phyloP scores from a whole-genome alignment of 495 filamentous ascomycete genomes.

The Aspergillus homomorphus region DNA sequence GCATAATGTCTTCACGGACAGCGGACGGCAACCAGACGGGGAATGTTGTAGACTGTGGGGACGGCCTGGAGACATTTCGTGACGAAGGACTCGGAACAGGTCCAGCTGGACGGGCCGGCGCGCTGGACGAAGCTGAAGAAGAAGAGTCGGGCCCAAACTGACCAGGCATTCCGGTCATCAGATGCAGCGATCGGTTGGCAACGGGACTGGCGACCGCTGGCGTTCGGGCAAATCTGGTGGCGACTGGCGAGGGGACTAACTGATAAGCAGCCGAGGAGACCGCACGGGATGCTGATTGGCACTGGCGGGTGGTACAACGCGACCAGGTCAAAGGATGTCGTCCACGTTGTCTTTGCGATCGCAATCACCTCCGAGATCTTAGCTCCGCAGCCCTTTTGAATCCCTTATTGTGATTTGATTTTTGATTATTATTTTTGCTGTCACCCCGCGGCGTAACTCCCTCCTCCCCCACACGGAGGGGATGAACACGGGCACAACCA shows the following conservation, averaged over 20 bases:
- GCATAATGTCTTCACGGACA: conserved; percentile 4
- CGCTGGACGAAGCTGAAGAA: conserved; percentile 11
- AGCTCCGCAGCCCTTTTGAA: conserved; percentile 20
- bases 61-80: conserved; percentile 12
- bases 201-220: conserved; percentile 6
- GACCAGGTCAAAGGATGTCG: conserved; percentile 6
- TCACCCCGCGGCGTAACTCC: background rate
- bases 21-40: conserved; percentile 5
- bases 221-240: conserved; percentile 14
- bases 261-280: conserved; percentile 10
- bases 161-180: conserved; percentile 18
- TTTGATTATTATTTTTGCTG: background rate
- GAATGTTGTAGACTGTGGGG: conserved; percentile 6
- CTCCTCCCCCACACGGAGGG: conserved; percentile 7
- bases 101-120: conserved; percentile 6
- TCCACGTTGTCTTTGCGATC: conserved; percentile 23
- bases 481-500: background rate
- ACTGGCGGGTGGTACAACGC: conserved; percentile 5
- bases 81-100: background rate
- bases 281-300: conserved; percentile 16
- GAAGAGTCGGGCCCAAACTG: conserved; percentile 12
- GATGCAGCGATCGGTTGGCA: conserved; percentile 14
- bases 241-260: background rate
- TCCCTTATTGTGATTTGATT: no score
- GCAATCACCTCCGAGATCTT: conserved; percentile 19